Evolutionary conservation across 2,329 filamentous ascomycete species (phyloP), one percentile per base, ranked within the genome.

Genomic region (Curvularia sp.): DNA sequence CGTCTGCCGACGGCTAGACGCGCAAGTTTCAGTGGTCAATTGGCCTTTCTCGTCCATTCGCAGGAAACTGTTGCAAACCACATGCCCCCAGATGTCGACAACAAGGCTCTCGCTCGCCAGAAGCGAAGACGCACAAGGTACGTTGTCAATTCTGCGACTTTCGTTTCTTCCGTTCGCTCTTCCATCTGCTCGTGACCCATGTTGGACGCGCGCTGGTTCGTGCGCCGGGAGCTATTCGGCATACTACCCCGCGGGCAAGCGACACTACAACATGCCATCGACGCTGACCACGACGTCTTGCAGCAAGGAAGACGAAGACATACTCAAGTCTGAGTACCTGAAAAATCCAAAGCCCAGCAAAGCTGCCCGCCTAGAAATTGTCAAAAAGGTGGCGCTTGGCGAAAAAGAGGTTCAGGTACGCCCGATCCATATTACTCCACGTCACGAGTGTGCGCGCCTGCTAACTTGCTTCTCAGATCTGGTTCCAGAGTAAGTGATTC

Each of bases 351-450:
- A 97, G 78, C 94, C 94, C 33, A 93, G 97, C 81, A 97, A 96
- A 80, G 85, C 88, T 55, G 90, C 92, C 77, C 91, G 94, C 80
- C 85, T 91, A 47, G 88, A 89, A 58, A 93, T 98, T 64, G 92
- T 96, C 60, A 86, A 87, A 79, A 90, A 88, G 78, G 93, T 97
- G 61, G 90, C 91, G 24, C 84, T 98, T 63, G 94, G 91, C 66
- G 93, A 97, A 81, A 97, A 97, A 78, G 93, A 97, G 82, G 92
- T 97, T 38, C 94, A 97, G 88, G 94, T 97, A 81, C 78, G 89
- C 78, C 57, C 58, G 46, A 63, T 55, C 58, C 50, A 63, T 46
- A 61, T 57, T 58, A 38, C 52, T 61, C 60, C 63, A 67, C 65
- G 70, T 74, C 69, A 69, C 67, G 58, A 62, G 63, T 59, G 60